Base-by-base conservation (phyloP, 768 basidiomycete genomes). In the Galerina sulciceps region DNA sequence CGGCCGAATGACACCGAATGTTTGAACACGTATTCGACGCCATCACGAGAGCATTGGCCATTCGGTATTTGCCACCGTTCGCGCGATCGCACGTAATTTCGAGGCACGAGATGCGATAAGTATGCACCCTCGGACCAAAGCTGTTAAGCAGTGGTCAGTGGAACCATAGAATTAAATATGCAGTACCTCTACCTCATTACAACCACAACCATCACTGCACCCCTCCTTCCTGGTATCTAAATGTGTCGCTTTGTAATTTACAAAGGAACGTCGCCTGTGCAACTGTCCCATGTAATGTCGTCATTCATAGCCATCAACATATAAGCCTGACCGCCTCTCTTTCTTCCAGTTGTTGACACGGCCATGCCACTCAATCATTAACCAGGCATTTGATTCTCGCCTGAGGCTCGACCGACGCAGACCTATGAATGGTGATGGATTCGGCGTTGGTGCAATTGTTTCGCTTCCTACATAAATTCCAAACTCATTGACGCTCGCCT, bases 231-330 rank as follows among this genome's bases (percentile, higher is more conserved):
- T 53, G 26, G 31, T 44, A 18, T 34, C 38, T 17, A 23, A 56
- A 93, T 94, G 92, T 94, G 92, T 71, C 90, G 92, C 15, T 90
- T 94, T 67, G 89, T 96, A 64, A 94, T 97, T 43, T 97, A 96
- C 82, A 98, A 97, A 76, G 93, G 95, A 65, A 93, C 91, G 23
- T 88, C 91, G 57, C 95, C 95, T 1, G 95, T 97, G 53, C 91
- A 94, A 67, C 81, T 98, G 53, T 93, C 89, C 22, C 94, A 94
- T 81, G 90, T 90, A n/a, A 61, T 65, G 82, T 72, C 40, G 37
- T 55, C 52, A 20, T 43, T 23, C 26, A 50, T 60, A 36, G 58
- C 43, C 18, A 58, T 36, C n/a, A 46, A 23, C 17, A 51, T 22
- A 49, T 44, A 13, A 22, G 20, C 40, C 23, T 47, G 8, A 18